These are phyloP conservation scores for Ramicandelaber brevisporus DNA, from an alignment of 192 early-diverging fungal species.

Conservation along the genomic window DNA sequence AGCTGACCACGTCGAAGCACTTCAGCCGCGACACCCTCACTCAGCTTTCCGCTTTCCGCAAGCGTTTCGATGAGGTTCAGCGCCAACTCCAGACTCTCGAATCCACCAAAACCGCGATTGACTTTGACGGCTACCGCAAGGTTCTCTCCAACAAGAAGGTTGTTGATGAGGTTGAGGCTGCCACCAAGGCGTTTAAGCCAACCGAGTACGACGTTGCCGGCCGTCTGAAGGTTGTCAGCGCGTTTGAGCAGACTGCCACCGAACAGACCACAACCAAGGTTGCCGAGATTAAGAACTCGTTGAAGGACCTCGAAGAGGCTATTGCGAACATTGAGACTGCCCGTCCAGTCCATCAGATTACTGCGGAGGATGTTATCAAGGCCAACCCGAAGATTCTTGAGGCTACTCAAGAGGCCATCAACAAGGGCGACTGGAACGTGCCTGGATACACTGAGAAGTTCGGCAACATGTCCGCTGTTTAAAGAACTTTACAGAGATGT, in stretches of 20 bases:
- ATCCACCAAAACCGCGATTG: slow-evolving; percentile 39
- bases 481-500: too few species aligned
- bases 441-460: slow-evolving; percentile 84
- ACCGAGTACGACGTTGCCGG: slow-evolving; percentile 45
- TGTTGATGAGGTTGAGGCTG: slow-evolving; percentile 55
- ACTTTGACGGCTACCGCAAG: slow-evolving; percentile 52
- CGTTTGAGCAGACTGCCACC: slow-evolving; percentile 34
- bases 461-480: slow-evolving; percentile 30
- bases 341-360: slow-evolving; percentile 63
- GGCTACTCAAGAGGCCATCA: slow-evolving; percentile 52
- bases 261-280: slow-evolving; percentile 43
- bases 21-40: slow-evolving; percentile 57
- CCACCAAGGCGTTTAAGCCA: slow-evolving; percentile 41
- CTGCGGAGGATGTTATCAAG: slow-evolving; percentile 67
- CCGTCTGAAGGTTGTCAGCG: slow-evolving; percentile 41
- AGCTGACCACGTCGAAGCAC: slow-evolving; percentile 36
- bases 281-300: slow-evolving; percentile 41
- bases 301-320: slow-evolving; percentile 50
- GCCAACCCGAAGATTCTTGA: slow-evolving; percentile 60
- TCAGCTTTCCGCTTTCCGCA: slow-evolving; percentile 53
- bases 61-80: slow-evolving; percentile 58
- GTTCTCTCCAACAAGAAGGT: slow-evolving; percentile 58
- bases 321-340: slow-evolving; percentile 65
- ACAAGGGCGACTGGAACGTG: slow-evolving; percentile 58
- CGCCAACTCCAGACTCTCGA: slow-evolving; percentile 42